Base-by-base conservation (phyloP, 768 basidiomycete species). In the Mycena floridula region DNA sequence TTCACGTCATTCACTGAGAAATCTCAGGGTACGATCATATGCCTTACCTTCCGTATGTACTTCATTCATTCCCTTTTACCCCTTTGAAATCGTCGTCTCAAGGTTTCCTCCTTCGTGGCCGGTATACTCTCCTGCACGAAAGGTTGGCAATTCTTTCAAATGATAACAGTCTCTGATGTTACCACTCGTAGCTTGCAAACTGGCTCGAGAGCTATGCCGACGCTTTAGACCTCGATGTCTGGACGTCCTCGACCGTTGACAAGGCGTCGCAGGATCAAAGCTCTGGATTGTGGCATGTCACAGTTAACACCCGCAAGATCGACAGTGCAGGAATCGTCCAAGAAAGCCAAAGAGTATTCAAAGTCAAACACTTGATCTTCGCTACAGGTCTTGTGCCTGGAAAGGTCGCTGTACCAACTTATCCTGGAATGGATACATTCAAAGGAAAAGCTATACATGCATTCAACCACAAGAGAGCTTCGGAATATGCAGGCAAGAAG, bases 181-280 rank as follows among this genome's bases (percentile, higher is more conserved):
- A 35, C 32, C 15, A 15, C 28, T 35, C 3, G 7, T 9, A 80
- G 76, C 67, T 85, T n/a, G 82, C 74, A 2, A 76, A 79, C 49
- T 85, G 79, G 77, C 60, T 85, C 13, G 82, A 85, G 54, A 64
- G 62, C 4, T 86, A 85, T 48, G 81, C 76, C 0, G 65, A 74
- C 4, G 56, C 68, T 3, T 65, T 83, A 25, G 83, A 85, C 44
- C 58, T 86, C 30, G 74, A 81, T 45, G 72, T 81, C 8, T 85
- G 81, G 84, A 77, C 73, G 0, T 73, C 76, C 0, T 64, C 76
- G 0, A 64, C 51, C 13, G 65, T 78, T 16, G 58, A 51, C 24
- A 59, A 70, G 8, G 51, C 51, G 0, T 70, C 70, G 59, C 52
- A 72, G 51, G 59, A 64, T 12, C 49, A 52, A 38, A 62, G 59